phyloP scores from a whole-genome alignment of 2,329 filamentous ascomycete species.

The Talaromyces sp. region DNA sequence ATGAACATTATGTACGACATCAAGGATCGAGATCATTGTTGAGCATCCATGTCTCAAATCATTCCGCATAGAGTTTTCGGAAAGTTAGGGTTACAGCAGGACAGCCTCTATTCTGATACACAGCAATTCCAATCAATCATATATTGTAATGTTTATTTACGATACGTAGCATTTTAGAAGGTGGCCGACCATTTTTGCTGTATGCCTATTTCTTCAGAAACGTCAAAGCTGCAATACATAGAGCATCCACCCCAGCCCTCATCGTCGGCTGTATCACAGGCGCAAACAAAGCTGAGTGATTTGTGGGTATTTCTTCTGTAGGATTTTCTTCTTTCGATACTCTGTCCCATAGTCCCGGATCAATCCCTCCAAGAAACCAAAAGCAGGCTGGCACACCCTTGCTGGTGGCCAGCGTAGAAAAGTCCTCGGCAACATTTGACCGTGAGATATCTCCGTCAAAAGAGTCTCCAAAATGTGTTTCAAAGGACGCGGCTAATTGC shows the following conservation, averaged over 20 bases:
- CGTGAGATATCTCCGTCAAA: conserved; percentile 31
- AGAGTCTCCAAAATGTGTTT: conserved; percentile 43
- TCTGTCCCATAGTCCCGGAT: conserved; percentile 50
- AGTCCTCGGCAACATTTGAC: conserved; percentile 54
- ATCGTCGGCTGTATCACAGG: conserved; percentile 59
- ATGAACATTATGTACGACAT: neutral
- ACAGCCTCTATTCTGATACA: neutral
- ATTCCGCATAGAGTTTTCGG: neutral
- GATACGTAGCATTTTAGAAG: neutral
- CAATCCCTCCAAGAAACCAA: conserved; percentile 56
- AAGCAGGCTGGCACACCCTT: conserved; percentile 52
- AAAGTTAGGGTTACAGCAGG: neutral
- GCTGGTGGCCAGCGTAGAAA: conserved; percentile 52
- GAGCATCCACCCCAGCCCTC: conserved; percentile 50
- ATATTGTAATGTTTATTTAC: neutral
- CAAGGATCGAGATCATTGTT: neutral
- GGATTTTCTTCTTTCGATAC: conserved; percentile 43
- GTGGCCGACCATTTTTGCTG: neutral
- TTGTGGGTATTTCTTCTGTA: conserved; percentile 52
- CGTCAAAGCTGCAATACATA: conserved; percentile 51
- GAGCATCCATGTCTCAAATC: neutral
- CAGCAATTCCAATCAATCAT: neutral
- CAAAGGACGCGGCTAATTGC: conserved; percentile 46
- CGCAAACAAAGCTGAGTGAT: conserved; percentile 59
- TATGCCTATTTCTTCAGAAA: conserved; percentile 24